A percentile compares a stretch with the other conserved stretches of the same genome.
phyloP scores from a whole-genome alignment of 306 rosid genomes.

The Medicago lupulina region DNA sequence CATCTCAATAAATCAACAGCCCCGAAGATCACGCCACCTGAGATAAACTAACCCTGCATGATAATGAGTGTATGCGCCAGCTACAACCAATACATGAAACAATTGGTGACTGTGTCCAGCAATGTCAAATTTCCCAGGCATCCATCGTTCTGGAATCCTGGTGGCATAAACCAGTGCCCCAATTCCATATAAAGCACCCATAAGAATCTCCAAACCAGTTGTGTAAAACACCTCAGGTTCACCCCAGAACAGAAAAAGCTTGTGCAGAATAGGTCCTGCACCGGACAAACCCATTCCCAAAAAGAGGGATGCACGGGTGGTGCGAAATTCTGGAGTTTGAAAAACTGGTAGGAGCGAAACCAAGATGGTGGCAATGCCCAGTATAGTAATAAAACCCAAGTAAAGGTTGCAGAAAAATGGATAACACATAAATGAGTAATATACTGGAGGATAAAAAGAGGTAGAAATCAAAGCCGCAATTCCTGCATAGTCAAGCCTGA shows the following conservation, averaged over 20 bases:
- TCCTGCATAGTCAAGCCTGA: conserved; percentile 97
- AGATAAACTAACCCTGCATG: conserved; percentile 93
- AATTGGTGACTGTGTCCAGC: conserved; percentile 98
- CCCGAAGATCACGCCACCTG: conserved; percentile 87
- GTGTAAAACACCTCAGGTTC: conserved; percentile 87
- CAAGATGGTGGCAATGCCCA: conserved; percentile 74
- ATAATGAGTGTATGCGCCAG: conserved; percentile 92
- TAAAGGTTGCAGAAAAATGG: conserved; percentile 92
- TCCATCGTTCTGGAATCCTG: conserved; percentile 95
- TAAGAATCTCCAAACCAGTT: conserved; percentile 81
- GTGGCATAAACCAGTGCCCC: conserved; percentile 95
- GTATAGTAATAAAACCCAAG: conserved; percentile 74
- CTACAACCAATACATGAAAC: conserved; percentile 85
- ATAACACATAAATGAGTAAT: conserved; percentile 95
- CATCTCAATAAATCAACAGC: conserved; percentile 59
- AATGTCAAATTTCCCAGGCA: conserved; percentile 96
- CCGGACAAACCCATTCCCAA: conserved; percentile 90
- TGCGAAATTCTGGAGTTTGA: conserved; percentile 80
- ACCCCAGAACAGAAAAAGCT: conserved; percentile 80
- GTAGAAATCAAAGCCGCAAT: conserved; percentile 95
- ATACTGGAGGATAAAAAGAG: conserved; percentile 92
- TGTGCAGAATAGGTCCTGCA: conserved; percentile 79
- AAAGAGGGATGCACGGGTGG: conserved; percentile 81
- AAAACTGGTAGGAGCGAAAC: conserved; percentile 88
- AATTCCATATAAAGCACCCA: conserved; percentile 79